Evolutionary conservation across 1,284 basidiomycete genomes (phyloP).

Genomic region (Heimioporus retisporus): DNA sequence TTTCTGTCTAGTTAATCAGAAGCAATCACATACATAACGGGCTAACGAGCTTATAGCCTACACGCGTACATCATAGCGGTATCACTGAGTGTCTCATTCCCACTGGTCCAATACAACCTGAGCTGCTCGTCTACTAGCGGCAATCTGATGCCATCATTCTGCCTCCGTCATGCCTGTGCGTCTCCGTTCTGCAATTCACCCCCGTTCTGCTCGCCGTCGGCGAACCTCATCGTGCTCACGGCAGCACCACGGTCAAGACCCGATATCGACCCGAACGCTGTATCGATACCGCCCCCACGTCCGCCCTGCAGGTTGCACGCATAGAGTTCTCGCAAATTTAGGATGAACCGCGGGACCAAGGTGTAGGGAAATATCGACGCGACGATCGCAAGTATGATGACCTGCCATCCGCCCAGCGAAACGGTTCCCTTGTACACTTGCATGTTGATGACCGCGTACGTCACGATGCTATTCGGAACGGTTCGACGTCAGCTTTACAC

Average conservation of each 20-base stretch:
- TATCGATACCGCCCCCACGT: not conserved
- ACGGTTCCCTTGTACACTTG: not conserved
- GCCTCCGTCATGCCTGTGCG: not conserved
- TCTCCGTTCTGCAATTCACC: not conserved
- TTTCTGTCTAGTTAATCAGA: too few species aligned
- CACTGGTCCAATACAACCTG: too few species aligned
- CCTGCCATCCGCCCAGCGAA: not conserved
- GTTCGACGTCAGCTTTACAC: too few species aligned
- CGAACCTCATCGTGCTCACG: not conserved
- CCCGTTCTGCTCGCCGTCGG: not conserved
- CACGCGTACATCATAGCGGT: too few species aligned
- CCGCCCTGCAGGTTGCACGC: not conserved
- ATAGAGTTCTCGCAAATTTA: not conserved
- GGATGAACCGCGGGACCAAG: not conserved
- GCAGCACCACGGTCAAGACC: not conserved
- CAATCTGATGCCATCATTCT: too few species aligned
- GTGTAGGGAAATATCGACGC: not conserved
- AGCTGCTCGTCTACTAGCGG: too few species aligned
- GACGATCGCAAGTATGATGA: not conserved
- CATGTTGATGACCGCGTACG: not conserved
- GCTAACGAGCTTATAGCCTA: too few species aligned
- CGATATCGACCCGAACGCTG: not conserved
- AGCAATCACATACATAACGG: too few species aligned
- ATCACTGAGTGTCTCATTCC: too few species aligned
- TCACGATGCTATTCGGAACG: too few species aligned